Evolutionary conservation across 164 flowering plant species (phyloP).

Genomic region (Tinospora cordifolia): DNA sequence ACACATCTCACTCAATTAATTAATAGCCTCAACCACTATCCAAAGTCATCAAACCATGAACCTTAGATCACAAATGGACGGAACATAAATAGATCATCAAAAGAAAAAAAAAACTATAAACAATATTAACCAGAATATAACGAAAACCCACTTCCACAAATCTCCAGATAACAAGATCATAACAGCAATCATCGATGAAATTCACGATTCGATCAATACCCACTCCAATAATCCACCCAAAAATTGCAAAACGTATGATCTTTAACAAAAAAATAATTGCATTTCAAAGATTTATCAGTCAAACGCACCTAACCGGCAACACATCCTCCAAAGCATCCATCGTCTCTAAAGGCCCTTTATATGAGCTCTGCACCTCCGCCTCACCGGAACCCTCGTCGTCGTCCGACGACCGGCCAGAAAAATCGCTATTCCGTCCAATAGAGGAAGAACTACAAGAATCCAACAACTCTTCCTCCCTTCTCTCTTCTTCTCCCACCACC

Average conservation of each 20-base stretch:
- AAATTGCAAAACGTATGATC: neutral
- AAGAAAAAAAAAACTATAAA: neutral
- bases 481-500: neutral
- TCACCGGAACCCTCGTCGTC: slow-evolving; percentile 39
- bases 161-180: neutral
- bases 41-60: neutral
- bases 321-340: slow-evolving; percentile 63
- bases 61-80: neutral
- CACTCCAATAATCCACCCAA: neutral
- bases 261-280: neutral
- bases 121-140: neutral
- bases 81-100: neutral
- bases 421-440: slow-evolving; percentile 53
- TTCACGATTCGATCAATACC: neutral
- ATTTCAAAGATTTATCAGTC: neutral
- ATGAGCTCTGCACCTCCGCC: slow-evolving; percentile 48
- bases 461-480: slow-evolving; percentile 11
- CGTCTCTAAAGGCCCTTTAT: slow-evolving; percentile 52
- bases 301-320: slow-evolving; percentile 51
- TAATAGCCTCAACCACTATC: no score
- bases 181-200: neutral
- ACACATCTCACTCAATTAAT: no score
- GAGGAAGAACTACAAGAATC: slow-evolving; percentile 47
- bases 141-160: neutral
- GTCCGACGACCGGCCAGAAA: slow-evolving; percentile 21